Conservation (phyloP, 1,139 yeast species). For the Geotrichum aggregatum region DNA sequence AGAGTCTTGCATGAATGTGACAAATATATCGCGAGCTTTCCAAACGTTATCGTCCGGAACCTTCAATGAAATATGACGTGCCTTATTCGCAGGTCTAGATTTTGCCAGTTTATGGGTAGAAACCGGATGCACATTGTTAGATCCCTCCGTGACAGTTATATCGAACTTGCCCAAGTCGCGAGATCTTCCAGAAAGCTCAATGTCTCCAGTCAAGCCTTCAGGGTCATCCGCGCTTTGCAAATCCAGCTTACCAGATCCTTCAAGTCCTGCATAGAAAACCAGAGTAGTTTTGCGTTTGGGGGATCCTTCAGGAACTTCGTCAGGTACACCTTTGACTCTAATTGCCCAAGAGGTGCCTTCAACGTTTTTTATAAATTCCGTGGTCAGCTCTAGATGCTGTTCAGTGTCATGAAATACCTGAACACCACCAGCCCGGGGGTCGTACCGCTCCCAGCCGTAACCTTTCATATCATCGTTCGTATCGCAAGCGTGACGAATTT, state of each 20-base stretch:
- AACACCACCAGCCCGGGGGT: conserved; percentile 82
- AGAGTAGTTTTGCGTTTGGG: conserved; percentile 49
- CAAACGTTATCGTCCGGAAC: conserved; percentile 74
- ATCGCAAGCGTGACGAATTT: conserved; percentile 75
- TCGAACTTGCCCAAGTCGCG: conserved; percentile 38
- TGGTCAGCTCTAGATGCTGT: conserved; percentile 57
- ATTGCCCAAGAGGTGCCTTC: conserved; percentile 71
- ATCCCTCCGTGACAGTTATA: conserved; percentile 33
- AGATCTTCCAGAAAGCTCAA: conserved; percentile 36
- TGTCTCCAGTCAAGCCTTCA: conserved; percentile 35
- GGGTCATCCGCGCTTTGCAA: conserved; percentile 28
- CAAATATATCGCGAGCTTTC: conserved; percentile 74
- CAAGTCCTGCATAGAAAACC: conserved; percentile 74
- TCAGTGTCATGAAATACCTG: conserved; percentile 69
- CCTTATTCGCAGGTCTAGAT: conserved; percentile 39
- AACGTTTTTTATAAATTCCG: conserved; percentile 70
- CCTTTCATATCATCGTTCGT: conserved; percentile 65
- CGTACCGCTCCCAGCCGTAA: conserved; percentile 84
- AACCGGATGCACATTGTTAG: conserved; percentile 35
- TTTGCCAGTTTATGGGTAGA: conserved; percentile 31
- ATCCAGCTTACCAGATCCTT: conserved; percentile 46
- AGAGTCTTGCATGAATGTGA: conserved; percentile 66
- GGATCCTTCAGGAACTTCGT: conserved; percentile 36
- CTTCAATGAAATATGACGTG: conserved; percentile 65
- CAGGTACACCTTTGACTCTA: conserved; percentile 59